Conservation (phyloP, 2,329 filamentous ascomycete species). For the Esteya vermicola region DNA sequence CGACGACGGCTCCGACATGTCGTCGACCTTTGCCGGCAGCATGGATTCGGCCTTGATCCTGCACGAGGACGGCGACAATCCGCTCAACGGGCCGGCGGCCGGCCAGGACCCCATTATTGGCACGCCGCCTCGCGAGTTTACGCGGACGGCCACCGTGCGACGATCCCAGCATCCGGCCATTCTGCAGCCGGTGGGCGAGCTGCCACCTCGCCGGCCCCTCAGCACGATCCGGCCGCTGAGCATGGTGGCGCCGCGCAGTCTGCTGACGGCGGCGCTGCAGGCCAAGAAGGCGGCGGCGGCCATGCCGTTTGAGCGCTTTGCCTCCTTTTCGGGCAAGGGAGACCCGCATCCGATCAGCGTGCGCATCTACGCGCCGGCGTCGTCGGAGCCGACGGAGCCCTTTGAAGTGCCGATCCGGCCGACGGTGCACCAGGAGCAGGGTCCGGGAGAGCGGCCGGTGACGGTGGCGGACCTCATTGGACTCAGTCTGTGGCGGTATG, state of each 20-base stretch:
- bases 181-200: constrained; percentile 43
- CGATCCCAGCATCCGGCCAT: constrained; percentile 31
- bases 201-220: constrained; percentile 58
- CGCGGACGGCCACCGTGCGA: constrained; percentile 47
- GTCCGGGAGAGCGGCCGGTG: constrained; percentile 40
- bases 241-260: constrained; percentile 53
- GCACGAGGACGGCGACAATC: constrained; percentile 38
- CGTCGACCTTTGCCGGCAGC: constrained; percentile 51
- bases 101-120: constrained; percentile 39
- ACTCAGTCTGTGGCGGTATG: constrained; percentile 62
- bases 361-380: constrained; percentile 64
- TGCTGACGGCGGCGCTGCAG: constrained; percentile 58
- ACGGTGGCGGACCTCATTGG: constrained; percentile 73
- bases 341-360: constrained; percentile 63
- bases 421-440: constrained; percentile 52
- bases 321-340: constrained; percentile 61
- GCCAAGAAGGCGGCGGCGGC: constrained; percentile 55
- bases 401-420: constrained; percentile 60
- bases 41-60: constrained; percentile 60
- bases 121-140: constrained; percentile 47
- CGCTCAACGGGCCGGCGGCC: constrained; percentile 36
- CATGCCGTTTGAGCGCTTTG: constrained; percentile 64
- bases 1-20: constrained; percentile 48
- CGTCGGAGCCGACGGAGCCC: constrained; percentile 46
- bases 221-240: constrained; percentile 51